A percentile compares a stretch with the other conserved stretches of the same genome.
Conservation (phyloP, 2,329 filamentous ascomycete species). For the Xylaria arbuscula region DNA sequence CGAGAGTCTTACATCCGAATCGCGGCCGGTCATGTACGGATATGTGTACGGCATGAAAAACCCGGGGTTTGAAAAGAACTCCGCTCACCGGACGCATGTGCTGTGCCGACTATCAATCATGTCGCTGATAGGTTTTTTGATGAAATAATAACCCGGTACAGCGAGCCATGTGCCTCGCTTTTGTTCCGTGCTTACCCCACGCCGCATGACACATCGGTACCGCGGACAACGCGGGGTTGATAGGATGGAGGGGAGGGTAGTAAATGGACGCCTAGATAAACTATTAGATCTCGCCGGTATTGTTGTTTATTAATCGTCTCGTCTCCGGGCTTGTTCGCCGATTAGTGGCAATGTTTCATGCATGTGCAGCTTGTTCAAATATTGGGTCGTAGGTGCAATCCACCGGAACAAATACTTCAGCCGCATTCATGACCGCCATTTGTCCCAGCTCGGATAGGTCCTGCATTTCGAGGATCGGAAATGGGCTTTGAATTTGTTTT, state of each 20-base stretch:
- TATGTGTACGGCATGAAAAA: not conserved
- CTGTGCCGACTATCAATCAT: not conserved
- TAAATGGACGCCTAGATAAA: conserved; percentile 15
- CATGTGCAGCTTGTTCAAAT: conserved; percentile 13
- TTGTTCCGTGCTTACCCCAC: conserved; percentile 9
- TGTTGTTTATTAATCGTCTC: not conserved
- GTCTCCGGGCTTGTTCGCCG: not conserved
- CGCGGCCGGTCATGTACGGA: conserved; percentile 9
- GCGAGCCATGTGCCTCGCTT: conserved; percentile 6
- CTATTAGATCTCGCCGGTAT: conserved; percentile 6
- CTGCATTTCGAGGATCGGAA: not conserved
- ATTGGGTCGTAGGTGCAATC: too few species aligned
- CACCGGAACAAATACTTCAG: conserved; percentile 38
- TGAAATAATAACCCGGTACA: too few species aligned
- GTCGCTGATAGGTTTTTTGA: not conserved
- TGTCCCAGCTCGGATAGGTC: conserved; percentile 7
- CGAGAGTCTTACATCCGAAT: conserved; percentile 37
- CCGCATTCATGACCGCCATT: conserved; percentile 36
- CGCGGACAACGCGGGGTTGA: conserved; percentile 9
- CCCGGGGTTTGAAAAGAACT: conserved; percentile 20
- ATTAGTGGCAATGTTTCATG: not conserved
- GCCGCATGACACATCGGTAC: conserved; percentile 14
- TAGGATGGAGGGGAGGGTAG: conserved; percentile 22
- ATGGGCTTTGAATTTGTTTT: not conserved
- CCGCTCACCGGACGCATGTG: conserved; percentile 29